Base-by-base conservation (phyloP, 169 alveolate species). In the Amoebophrya sp. region DNA sequence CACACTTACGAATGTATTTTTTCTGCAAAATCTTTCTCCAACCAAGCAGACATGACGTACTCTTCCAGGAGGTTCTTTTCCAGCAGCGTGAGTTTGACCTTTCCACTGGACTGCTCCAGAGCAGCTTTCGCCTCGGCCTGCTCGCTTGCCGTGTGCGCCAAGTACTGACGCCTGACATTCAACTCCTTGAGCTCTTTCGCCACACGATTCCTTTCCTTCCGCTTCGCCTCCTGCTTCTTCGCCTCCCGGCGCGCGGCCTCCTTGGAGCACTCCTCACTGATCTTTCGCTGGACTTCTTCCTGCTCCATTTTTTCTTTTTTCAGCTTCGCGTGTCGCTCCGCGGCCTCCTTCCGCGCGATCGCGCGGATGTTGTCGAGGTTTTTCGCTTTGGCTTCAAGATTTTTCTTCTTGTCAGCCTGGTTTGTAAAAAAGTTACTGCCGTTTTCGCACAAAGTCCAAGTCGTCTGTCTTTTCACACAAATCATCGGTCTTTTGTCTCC, bases 181-280 rank as follows among this genome's bases (percentile, higher is more conserved):
- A 66, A 7, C 35, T 66, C 83, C 32, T 66, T 66, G 32, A 66
- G 83, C 83, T 66, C 83, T 66, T 66, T 66, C 83, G 83, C 83
- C 10, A 66, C 7, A 1, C 83, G 83, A 2, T 66, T 2, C 32
- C 18, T 25, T 25, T 66, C 83, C 83, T n/a, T 18, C 2, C 1
- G 18, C 32, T 25, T 2, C 38, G 83, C 83, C 83, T 66, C 83
- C 35, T 66, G 1, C 83, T 66, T 66, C 35, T 66, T 66, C 83
- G 7, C 10, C 18, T 7, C 18, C 83, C 83, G 1, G 12, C 18
- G 32, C 35, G 83, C 83, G 35, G 32, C 83, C 35, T 66, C 83
- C 38, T 7, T 25, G 0, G 39, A 12, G 29, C 32, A 2, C 32
- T 25, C 35, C 10, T 66, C 83, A 25, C 10, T 12, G 10, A 66